Conservation (phyloP, 176 grass and related monocot genomes). For the Calamus simplicifolius region DNA sequence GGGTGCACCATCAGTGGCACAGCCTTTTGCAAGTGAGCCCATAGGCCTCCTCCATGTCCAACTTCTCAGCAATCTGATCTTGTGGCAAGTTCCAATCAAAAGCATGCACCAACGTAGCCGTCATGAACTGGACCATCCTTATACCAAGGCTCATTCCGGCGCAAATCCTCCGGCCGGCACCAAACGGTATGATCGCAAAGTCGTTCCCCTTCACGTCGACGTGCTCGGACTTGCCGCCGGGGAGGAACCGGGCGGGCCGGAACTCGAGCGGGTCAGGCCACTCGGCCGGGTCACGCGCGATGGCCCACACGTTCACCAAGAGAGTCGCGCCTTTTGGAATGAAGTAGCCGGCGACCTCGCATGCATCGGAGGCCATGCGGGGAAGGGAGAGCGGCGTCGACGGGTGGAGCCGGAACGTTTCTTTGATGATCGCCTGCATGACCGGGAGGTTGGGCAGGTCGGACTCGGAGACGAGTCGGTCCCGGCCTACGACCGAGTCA, state of each 20-base stretch:
- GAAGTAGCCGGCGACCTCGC: conserved; percentile 40
- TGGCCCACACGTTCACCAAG: conserved; percentile 63
- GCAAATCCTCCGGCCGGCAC: conserved; percentile 51
- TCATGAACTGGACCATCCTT: conserved; percentile 44
- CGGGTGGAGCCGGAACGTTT: conserved; percentile 58
- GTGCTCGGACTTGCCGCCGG: conserved; percentile 12
- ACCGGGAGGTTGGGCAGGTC: conserved; percentile 43
- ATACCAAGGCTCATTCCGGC: conserved; percentile 49
- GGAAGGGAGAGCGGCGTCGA: conserved; percentile 64
- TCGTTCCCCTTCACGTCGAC: conserved; percentile 36
- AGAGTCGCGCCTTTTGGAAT: conserved; percentile 32
- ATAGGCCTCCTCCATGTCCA: conserved; percentile 65
- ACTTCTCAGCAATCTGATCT: conserved; percentile 17
- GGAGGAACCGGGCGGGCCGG: conserved; percentile 34
- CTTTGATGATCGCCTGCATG: conserved; percentile 46
- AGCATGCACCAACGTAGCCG: conserved; percentile 34
- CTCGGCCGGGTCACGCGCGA: conserved; percentile 32
- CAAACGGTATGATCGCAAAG: conserved; percentile 54
- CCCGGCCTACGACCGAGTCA: conserved; percentile 36
- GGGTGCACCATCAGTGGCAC: conserved; percentile 28
- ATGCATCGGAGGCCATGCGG: conserved; percentile 30
- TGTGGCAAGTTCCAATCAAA: conserved; percentile 42
- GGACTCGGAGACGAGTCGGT: conserved; percentile 33
- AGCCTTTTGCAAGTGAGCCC: conserved; percentile 36
- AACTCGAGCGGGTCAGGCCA: conserved; percentile 43